phyloP scores from a whole-genome alignment of 2,329 filamentous ascomycete genomes.

The Botrytis sinoallii region DNA sequence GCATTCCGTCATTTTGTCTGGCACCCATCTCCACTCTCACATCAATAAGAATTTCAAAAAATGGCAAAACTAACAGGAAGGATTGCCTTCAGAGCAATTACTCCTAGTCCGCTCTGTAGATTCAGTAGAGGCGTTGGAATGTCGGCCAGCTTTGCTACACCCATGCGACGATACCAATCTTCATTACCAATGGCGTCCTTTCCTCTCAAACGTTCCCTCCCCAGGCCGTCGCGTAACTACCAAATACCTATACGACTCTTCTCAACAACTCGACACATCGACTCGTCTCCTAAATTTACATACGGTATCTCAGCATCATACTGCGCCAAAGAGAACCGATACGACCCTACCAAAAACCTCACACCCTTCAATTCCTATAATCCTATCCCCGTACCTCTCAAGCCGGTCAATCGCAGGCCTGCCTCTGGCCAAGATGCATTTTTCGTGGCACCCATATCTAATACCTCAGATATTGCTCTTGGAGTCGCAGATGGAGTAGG shows the following conservation, averaged over 20 bases:
- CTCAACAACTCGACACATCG: constrained; percentile 25
- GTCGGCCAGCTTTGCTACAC: neutral
- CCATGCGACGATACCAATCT: constrained; percentile 13
- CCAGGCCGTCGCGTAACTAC: neutral
- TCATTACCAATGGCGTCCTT: constrained; percentile 2
- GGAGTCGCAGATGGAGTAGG: constrained; percentile 94
- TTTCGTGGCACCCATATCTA: constrained; percentile 74
- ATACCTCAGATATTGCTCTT: constrained; percentile 70
- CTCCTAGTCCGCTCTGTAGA: constrained; percentile 13
- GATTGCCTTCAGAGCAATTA: constrained; percentile 25
- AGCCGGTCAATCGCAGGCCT: constrained; percentile 60
- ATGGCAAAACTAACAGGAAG: constrained; percentile 30
- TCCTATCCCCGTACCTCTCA: constrained; percentile 49
- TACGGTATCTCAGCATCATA: constrained; percentile 74
- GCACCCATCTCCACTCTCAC: neutral
- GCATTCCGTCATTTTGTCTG: constrained; percentile 18
- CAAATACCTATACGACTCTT: constrained; percentile 23
- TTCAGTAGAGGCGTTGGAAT: neutral
- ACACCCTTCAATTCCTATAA: constrained; percentile 69
- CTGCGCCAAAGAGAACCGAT: constrained; percentile 67
- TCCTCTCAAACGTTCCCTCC: neutral
- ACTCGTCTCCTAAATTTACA: constrained; percentile 44
- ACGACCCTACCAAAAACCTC: constrained; percentile 64
- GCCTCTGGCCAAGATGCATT: constrained; percentile 94
- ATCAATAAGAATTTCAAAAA: constrained; percentile 2